A percentile compares a stretch with the other conserved stretches of the same genome.
phyloP scores from a whole-genome alignment of 208 protist species.

The Leishmania arabica region DNA sequence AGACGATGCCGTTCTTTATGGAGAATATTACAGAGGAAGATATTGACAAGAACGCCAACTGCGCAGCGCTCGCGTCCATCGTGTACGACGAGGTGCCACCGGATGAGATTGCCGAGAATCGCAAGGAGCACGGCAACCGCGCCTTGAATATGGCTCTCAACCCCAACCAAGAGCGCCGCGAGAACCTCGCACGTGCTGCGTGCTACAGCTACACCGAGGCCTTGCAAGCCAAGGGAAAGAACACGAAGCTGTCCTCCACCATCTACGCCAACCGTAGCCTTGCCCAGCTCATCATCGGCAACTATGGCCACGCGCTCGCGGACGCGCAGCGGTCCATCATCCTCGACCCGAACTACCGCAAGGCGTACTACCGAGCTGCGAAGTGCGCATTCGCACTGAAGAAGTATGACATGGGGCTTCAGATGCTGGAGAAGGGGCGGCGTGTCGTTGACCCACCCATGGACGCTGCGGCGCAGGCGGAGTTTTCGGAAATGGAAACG shows the following conservation, averaged over 20 bases:
- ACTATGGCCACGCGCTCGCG: slow-evolving; percentile 85
- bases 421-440: slow-evolving; percentile 59
- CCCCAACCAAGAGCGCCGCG: slow-evolving; percentile 66
- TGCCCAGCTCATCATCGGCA: slow-evolving; percentile 87
- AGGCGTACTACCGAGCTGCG: slow-evolving; percentile 88
- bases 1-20: slow-evolving; percentile 91
- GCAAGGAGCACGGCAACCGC: slow-evolving; percentile 86
- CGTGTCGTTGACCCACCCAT: slow-evolving; percentile 37
- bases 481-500: slow-evolving; percentile 69
- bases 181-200: slow-evolving; percentile 82
- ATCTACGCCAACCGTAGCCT: slow-evolving; percentile 89
- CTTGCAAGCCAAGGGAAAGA: slow-evolving; percentile 77
- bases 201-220: slow-evolving; percentile 88
- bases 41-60: slow-evolving; percentile 74
- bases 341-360: slow-evolving; percentile 77
- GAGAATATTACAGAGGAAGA: slow-evolving; percentile 86
- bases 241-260: slow-evolving; percentile 57
- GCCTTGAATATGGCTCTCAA: slow-evolving; percentile 79
- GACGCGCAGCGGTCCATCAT: slow-evolving; percentile 85
- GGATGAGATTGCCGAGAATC: slow-evolving; percentile 83
- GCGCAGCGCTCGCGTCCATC: slow-evolving; percentile 78
- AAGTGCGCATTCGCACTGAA: slow-evolving; percentile 67
- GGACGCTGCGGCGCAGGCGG: slow-evolving; percentile 29
- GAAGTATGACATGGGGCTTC: slow-evolving; percentile 75
- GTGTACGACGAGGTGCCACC: slow-evolving; percentile 87